Evolutionary conservation across 805 yeast species (phyloP), one percentile per base, ranked within the genome.

Genomic region (Hanseniaspora guilliermondii): DNA sequence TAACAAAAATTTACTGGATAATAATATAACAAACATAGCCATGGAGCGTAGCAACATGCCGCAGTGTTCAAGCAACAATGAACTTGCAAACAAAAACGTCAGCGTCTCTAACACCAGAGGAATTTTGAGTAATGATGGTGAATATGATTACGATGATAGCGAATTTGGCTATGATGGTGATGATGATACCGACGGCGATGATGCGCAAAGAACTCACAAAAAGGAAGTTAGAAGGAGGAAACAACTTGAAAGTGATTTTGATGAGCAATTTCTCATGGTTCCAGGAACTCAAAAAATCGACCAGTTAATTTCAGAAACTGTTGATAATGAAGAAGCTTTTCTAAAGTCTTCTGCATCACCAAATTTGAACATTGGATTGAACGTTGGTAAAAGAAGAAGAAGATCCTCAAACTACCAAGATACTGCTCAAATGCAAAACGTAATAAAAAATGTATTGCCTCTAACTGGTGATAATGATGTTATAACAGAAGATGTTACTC

Each of bases 161-260:
- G 55, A 52, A 25, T 52, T 52, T 35, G 55, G 49, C 0, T 52
- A 52, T 30, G 55, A 52, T 37, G 46, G 70, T 62, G 52, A 46
- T 50, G 21, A 53, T 57, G 46, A 53, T 47, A 25, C 47, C 62
- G 58, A 67, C 60, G 42, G 58, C 52, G 41, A 60, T 58, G 54
- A 57, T 62, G 53, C 59, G 60, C 38, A 53, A 58, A 40, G 68
- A 65, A 61, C 56, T 56, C 22, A 59, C 62, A 62, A 61, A 22
- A 52, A 44, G 33, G 55, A 52, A 17, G 30, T 25, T n/a, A 39
- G 38, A 42, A 42, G 55, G 44, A 42, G 55, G 37, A 52, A 52
- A 44, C 55, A 52, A 16, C 41, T 52, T 7, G 55, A 52, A 11
- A 52, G 49, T 30, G 55, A 52, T 17, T 44, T 44, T 52, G 55